Conservation (phyloP, 2,329 filamentous ascomycete genomes). For the Neofusicoccum cordaticola region DNA sequence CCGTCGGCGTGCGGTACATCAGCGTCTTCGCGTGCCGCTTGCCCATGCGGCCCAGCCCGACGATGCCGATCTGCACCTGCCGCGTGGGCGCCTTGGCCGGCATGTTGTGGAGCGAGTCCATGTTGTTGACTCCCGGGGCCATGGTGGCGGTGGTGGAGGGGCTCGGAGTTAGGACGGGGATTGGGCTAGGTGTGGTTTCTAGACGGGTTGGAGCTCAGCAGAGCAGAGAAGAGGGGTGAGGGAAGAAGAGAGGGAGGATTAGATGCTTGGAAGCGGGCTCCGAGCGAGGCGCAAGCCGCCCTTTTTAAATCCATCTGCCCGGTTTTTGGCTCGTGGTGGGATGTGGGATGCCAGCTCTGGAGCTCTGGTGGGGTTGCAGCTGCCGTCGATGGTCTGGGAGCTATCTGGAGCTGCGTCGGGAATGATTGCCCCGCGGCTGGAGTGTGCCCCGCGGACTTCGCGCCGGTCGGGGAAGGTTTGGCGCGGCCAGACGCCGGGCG, state of each 20-base stretch:
- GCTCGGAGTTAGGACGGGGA: not conserved
- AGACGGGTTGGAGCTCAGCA: no score
- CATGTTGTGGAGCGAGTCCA: constrained; percentile 18
- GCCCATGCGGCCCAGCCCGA: constrained; percentile 52
- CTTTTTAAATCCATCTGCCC: not conserved
- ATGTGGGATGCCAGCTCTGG: not conserved
- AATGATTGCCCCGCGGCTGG: not conserved
- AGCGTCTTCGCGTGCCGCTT: constrained; percentile 49
- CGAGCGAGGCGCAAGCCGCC: not conserved
- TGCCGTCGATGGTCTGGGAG: not conserved
- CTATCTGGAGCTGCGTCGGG: not conserved
- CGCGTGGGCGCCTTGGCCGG: constrained; percentile 13
- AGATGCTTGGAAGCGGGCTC: not conserved
- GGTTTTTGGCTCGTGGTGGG: not conserved
- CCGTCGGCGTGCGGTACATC: constrained; percentile 42
- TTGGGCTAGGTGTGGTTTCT: not conserved
- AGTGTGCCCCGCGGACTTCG: no score
- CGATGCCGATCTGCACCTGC: constrained; percentile 41
- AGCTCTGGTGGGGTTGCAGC: not conserved
- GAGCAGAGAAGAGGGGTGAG: not conserved
- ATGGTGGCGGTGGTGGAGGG: not conserved
- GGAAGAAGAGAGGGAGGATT: not conserved
- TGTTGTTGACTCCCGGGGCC: constrained; percentile 5
- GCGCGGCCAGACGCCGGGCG: not conserved
- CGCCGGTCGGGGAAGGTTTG: not conserved